Evolutionary conservation across 2,329 filamentous ascomycete species (phyloP), one percentile per base, ranked within the genome.

Genomic region (Coleophoma crateriformis): DNA sequence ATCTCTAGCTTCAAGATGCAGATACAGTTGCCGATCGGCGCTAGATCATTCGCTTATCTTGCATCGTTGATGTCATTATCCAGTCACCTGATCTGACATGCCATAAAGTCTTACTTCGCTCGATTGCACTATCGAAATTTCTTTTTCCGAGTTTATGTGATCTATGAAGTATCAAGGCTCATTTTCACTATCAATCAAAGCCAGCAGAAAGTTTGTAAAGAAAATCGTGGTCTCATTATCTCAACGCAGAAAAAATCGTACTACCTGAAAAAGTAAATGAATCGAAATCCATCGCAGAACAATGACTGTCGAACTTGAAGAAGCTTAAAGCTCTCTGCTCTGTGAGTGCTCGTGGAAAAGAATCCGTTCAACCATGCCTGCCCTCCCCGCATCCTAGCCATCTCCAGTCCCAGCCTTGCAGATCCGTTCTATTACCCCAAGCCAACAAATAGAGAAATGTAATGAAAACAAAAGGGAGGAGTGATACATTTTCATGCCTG

Each of bases 161-260:
- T 19, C 19, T 19, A 19, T 19, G 2, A 19, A 19, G 2, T 19
- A 19, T 19, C 19, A 19, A 19, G 19, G 19, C 19, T 19, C 19
- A 19, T 19, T 19, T 19, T 19, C 19, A 19, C 19, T 19, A 19
- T 19, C 19, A 19, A 19, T 19, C 19, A 19, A 19, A 19, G 19
- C 19, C 19, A 19, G 19, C 19, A 19, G 19, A 3, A 19, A 3
- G 19, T 19, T 27, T 14, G 3, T 27, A 44, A 44, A 15, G 41
- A 27, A 44, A 33, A 32, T 44, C 41, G 22, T 44, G 41, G 41
- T 44, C 41, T 44, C 41, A 44, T 44, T 44, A 44, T 44, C 27
- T 27, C 27, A 27, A 27, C 19, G 19, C 19, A 27, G 6, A 27
- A 27, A 27, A 7, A 27, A 3, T 27, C 27, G 2, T 2, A 27